phyloP scores from a whole-genome alignment of 768 basidiomycete species.

The Psilocybe subaeruginosa region DNA sequence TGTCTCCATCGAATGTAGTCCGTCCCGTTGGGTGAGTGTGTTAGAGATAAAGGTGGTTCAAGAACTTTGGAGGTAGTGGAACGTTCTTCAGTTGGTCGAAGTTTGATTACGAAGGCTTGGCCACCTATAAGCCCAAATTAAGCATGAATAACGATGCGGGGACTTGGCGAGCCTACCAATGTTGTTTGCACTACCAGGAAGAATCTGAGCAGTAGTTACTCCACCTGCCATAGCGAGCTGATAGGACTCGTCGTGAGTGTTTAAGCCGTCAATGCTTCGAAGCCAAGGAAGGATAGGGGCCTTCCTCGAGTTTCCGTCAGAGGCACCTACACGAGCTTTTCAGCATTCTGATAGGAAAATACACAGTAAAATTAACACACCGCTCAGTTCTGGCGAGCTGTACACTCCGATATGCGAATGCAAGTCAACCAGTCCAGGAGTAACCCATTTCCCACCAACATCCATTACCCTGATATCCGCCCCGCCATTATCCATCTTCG shows the following conservation, averaged over 20 bases:
- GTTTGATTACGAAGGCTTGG: conserved; percentile 78
- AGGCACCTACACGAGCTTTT: conserved; percentile 34
- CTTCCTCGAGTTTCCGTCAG: conserved; percentile 46
- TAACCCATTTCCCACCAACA: conserved; percentile 64
- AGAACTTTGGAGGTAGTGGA: conserved; percentile 69
- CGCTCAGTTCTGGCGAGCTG: conserved; percentile 32
- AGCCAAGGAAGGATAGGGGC: conserved; percentile 63
- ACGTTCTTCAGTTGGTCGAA: conserved; percentile 70
- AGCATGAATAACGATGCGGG: background rate
- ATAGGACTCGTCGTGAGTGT: conserved; percentile 73
- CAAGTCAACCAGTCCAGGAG: conserved; percentile 48
- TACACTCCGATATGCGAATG: conserved; percentile 45
- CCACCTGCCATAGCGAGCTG: conserved; percentile 65
- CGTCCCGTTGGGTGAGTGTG: conserved; percentile 40
- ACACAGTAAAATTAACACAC: conserved; percentile 21
- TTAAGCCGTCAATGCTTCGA: conserved; percentile 70
- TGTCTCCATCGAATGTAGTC: conserved; percentile 63
- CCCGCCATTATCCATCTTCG: conserved; percentile 10
- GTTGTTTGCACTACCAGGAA: conserved; percentile 69
- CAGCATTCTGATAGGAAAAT: too few relatives aligned
- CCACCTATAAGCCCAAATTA: conserved; percentile 48
- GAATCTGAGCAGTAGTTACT: conserved; percentile 74
- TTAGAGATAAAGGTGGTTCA: conserved; percentile 65
- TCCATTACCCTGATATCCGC: conserved; percentile 46
- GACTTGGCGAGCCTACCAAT: conserved; percentile 45